Percentiles rank a stretch among this genome's conserved stretches.
These are phyloP conservation scores for Penicillium arizonense DNA, from an alignment of 495 filamentous ascomycete species.

Conservation along the genomic window DNA sequence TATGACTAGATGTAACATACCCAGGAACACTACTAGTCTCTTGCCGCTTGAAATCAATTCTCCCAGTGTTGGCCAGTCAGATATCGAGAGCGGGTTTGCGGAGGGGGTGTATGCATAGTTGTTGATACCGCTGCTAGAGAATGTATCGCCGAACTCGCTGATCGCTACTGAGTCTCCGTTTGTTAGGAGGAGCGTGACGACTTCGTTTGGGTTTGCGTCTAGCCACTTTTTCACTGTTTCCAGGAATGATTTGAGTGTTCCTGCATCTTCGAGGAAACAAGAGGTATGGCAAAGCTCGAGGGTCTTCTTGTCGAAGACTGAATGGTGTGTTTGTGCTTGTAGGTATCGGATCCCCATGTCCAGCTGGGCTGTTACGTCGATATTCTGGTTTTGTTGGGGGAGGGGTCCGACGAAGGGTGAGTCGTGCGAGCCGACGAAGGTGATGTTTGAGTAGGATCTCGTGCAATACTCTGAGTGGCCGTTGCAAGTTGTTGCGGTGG, in stretches of 20 bases:
- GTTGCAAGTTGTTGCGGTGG: conserved; percentile 52
- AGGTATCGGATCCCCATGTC: conserved; percentile 67
- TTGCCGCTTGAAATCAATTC: conserved; percentile 58
- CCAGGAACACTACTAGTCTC: conserved; percentile 63
- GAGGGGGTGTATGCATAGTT: conserved; percentile 57
- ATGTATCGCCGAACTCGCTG: conserved; percentile 51
- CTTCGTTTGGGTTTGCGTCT: conserved; percentile 62
- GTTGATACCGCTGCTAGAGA: conserved; percentile 52
- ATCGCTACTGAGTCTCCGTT: conserved; percentile 58
- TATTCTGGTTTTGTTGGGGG: conserved; percentile 64
- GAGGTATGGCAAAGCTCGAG: conserved; percentile 65
- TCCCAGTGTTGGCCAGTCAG: conserved; percentile 62
- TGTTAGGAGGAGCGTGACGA: conserved; percentile 67
- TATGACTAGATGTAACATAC: conserved; percentile 17
- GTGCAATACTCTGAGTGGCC: conserved; percentile 62
- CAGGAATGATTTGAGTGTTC: conserved; percentile 57
- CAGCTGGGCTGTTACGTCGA: conserved; percentile 62
- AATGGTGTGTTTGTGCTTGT: conserved; percentile 64
- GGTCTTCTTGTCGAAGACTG: conserved; percentile 35
- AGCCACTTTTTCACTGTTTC: conserved; percentile 60
- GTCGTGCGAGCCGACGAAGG: conserved; percentile 69
- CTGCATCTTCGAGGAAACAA: conserved; percentile 65
- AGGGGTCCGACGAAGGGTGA: conserved; percentile 62
- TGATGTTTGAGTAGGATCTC: conserved; percentile 62
- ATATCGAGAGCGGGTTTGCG: conserved; percentile 26